These are phyloP conservation scores for Podospora fimiseda DNA, from an alignment of 495 filamentous ascomycete species.

Conservation along the genomic window DNA sequence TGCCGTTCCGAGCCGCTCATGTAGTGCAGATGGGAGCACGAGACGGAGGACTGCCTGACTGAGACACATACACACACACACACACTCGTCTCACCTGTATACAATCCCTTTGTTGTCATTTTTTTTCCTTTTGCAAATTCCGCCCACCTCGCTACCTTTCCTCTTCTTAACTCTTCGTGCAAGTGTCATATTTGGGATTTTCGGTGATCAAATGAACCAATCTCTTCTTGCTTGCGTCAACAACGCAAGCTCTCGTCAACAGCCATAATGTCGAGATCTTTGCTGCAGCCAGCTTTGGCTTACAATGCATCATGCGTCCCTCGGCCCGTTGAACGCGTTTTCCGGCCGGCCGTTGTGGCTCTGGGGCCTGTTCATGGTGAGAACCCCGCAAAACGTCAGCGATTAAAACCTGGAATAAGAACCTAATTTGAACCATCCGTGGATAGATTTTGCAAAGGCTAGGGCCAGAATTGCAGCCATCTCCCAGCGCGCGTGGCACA, in stretches of 20 bases:
- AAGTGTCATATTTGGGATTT: no score
- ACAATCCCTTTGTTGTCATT: neutral
- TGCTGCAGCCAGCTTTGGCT: constrained; percentile 23
- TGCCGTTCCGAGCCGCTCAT: neutral
- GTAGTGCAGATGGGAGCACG: neutral
- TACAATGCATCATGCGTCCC: constrained; percentile 16
- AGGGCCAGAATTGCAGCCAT: constrained; percentile 13
- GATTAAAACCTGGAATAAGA: neutral
- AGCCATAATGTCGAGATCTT: constrained; percentile 20
- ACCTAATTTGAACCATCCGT: constrained; percentile 8
- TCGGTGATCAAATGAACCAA: constrained; percentile 21
- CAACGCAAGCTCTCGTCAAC: constrained; percentile 17
- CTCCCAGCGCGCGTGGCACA: constrained; percentile 29
- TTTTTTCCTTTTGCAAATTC: neutral
- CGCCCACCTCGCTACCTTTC: neutral
- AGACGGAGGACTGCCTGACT: neutral
- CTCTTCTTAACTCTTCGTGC: no score
- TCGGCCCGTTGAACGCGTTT: constrained; percentile 11
- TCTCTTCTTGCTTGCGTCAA: constrained; percentile 15
- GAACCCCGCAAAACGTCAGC: constrained; percentile 2
- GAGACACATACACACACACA: neutral
- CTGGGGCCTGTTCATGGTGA: constrained; percentile 18
- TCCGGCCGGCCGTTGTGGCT: neutral
- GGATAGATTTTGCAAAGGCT: constrained; percentile 13
- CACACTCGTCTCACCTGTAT: neutral